A percentile compares a stretch with the other conserved stretches of the same genome.
These are phyloP conservation scores for Bocquillonia castaneifolia DNA, from an alignment of 441 rosid species.

Conservation along the genomic window DNA sequence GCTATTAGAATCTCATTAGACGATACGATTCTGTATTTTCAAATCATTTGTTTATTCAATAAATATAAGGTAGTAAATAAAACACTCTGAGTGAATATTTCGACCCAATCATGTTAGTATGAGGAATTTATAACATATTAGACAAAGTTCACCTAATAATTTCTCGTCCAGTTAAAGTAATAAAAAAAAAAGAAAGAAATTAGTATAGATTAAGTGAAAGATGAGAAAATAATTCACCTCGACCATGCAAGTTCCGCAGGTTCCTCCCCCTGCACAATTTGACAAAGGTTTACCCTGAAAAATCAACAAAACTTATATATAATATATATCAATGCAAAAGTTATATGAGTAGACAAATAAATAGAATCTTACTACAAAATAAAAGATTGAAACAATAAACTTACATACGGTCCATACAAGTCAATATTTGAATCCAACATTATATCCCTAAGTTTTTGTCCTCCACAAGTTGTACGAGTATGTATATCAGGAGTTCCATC, in stretches of 20 bases:
- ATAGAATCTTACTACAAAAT: no score
- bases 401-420: constrained; percentile 86
- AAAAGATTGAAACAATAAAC: constrained; percentile 14
- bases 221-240: constrained; percentile 45
- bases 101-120: no score
- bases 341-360: no score
- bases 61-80: no score
- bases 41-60: no score
- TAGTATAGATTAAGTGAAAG: no score
- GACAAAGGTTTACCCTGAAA: constrained; percentile 56
- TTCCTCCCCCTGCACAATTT: constrained; percentile 90
- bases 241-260: constrained; percentile 85
- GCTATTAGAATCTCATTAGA: no score
- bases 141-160: no score
- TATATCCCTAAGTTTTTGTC: constrained; percentile 77
- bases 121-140: no score
- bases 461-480: constrained; percentile 59
- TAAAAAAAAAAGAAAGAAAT: not conserved
- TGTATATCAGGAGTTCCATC: constrained; percentile 88
- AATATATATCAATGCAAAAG: not conserved
- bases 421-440: constrained; percentile 81
- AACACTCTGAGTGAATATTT: no score
- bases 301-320: not conserved
- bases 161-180: no score
- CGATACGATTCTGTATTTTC: no score